Evolutionary conservation across 306 rosid genomes (phyloP).

Genomic region (Prunus padus): DNA sequence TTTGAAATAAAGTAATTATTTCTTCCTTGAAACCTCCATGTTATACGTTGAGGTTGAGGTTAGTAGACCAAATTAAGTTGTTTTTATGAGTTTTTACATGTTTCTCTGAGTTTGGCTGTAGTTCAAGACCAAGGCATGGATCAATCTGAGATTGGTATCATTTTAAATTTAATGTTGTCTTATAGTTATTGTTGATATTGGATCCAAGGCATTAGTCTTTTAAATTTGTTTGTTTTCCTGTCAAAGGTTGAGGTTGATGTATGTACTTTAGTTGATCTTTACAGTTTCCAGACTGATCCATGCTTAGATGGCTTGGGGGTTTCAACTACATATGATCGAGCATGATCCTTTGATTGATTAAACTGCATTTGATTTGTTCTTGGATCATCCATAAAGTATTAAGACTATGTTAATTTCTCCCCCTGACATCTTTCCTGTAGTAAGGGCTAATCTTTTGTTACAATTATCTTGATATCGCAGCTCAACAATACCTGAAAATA

Average conservation of each 20-base stretch:
- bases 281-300: neutral
- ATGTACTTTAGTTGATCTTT: neutral
- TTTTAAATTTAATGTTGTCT: too few species aligned
- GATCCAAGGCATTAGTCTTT: too few species aligned
- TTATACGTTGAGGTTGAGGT: too few species aligned
- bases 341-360: neutral
- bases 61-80: neutral
- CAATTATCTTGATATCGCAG: conserved; percentile 50
- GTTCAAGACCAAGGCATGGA: too few species aligned
- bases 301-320: too few species aligned
- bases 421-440: conserved; percentile 1
- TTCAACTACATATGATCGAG: neutral
- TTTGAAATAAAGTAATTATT: neutral
- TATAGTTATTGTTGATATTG: too few species aligned
- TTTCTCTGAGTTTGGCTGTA: too few species aligned
- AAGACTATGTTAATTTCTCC: conserved; percentile 16
- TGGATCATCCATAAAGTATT: neutral
- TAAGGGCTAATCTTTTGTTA: conserved; percentile 24
- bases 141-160: too few species aligned
- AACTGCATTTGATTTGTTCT: neutral
- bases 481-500: conserved; percentile 38
- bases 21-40: too few species aligned
- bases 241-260: neutral
- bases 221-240: too few species aligned
- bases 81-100: neutral